Percentiles rank a stretch among this genome's conserved stretches.
Evolutionary conservation across 345 rosid genomes (phyloP).

Genomic region (Kandelia obovata): DNA sequence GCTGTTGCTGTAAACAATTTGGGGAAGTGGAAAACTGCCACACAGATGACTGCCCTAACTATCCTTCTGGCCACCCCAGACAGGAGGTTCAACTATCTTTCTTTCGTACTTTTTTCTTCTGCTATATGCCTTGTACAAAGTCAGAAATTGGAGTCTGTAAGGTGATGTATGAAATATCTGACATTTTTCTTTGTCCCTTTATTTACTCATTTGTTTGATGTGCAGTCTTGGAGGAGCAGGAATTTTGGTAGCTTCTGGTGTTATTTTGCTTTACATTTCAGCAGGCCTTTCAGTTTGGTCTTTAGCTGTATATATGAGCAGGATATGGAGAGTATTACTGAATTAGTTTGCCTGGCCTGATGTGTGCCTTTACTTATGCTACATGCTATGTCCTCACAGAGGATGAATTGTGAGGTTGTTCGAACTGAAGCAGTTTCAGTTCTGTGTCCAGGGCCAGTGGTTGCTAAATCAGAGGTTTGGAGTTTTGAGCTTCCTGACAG

Average conservation of each 20-base stretch:
- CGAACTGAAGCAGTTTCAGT: too few species aligned
- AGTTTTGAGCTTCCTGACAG: too few species aligned
- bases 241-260: slow-evolving; percentile 58
- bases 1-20: slow-evolving; percentile 96
- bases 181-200: neutral
- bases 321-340: slow-evolving; percentile 68
- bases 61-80: slow-evolving; percentile 85
- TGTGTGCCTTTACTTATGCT: neutral
- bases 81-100: slow-evolving; percentile 46
- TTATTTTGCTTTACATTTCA: slow-evolving; percentile 77
- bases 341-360: slow-evolving; percentile 40
- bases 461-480: too few species aligned
- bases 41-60: slow-evolving; percentile 90
- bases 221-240: slow-evolving; percentile 59
- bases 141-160: neutral
- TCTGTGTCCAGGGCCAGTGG: too few species aligned
- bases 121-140: neutral
- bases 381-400: neutral
- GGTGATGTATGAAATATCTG: slow-evolving; percentile 1
- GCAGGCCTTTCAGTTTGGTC: slow-evolving; percentile 96
- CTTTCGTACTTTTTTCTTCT: neutral
- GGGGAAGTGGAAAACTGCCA: slow-evolving; percentile 99
- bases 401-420: neutral
- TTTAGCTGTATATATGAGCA: slow-evolving; percentile 75
- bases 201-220: neutral